Percentiles rank a stretch among this genome's conserved stretches.
Conservation (phyloP, 2,329 filamentous ascomycete species). For the Fusarium pilosicola region DNA sequence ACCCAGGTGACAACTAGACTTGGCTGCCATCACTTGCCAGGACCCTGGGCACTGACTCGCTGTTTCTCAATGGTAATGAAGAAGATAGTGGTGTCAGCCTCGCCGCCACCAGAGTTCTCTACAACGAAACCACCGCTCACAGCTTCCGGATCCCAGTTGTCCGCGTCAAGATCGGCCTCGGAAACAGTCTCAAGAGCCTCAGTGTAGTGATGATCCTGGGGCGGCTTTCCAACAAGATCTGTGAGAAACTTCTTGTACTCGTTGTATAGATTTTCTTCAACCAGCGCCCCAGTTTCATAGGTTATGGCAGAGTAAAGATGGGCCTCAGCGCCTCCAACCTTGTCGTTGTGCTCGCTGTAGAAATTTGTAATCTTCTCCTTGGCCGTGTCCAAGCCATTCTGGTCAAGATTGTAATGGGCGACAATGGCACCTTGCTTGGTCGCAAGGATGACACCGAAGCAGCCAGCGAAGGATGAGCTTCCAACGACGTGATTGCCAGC, state of each 20-base stretch:
- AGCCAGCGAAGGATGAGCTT: not conserved
- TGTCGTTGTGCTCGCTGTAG: not conserved
- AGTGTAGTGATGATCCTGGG: not conserved
- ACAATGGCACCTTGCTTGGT: constrained; percentile 5
- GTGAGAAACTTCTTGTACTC: not conserved
- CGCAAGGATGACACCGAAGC: not conserved
- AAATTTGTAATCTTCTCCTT: not conserved
- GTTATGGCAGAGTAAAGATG: not conserved
- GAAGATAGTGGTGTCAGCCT: not conserved
- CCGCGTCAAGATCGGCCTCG: not conserved
- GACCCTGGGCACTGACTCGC: not conserved
- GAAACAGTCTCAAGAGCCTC: not conserved
- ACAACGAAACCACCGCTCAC: not conserved
- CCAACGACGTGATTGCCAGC: not conserved
- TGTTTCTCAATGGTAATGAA: not conserved
- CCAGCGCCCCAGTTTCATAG: not conserved
- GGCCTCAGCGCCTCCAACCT: not conserved
- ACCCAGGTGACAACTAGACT: not conserved
- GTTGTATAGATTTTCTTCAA: not conserved
- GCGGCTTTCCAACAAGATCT: not conserved
- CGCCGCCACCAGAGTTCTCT: not conserved
- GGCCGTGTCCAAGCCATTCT: not conserved
- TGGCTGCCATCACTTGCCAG: not conserved
- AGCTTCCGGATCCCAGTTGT: not conserved
- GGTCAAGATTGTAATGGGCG: not conserved